A percentile compares a stretch with the other conserved stretches of the same genome.
phyloP scores from a whole-genome alignment of 805 yeast species.

The Lipomyces lipofer region DNA sequence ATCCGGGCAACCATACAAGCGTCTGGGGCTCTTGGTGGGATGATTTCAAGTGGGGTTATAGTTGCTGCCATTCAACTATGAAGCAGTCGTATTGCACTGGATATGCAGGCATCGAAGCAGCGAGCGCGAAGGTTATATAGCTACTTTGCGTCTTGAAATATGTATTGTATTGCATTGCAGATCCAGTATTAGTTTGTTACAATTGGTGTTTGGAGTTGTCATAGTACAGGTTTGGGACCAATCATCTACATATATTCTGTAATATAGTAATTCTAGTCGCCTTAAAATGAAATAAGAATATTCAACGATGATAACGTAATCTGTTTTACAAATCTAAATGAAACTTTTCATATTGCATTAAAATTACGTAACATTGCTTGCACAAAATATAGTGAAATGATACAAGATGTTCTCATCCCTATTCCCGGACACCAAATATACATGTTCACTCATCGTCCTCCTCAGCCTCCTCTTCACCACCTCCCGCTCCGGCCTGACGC shows the following conservation, averaged over 20 bases:
- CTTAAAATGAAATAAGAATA: constrained; percentile 2
- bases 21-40: constrained; percentile 50
- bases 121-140: constrained; percentile 8
- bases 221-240: background rate
- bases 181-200: background rate
- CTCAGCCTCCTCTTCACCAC: constrained; percentile 73
- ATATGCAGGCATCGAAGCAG: constrained; percentile 30
- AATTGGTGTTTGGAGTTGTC: background rate
- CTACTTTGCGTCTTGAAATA: too few species aligned
- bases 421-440: constrained; percentile 1
- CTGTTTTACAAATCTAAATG: constrained; percentile 1
- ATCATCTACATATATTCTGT: background rate
- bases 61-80: constrained; percentile 44
- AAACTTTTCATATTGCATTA: background rate
- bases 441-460: constrained; percentile 40
- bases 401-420: background rate
- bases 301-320: constrained; percentile 4
- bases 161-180: background rate
- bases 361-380: constrained; percentile 1
- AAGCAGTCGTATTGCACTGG: constrained; percentile 43
- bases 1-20: constrained; percentile 44
- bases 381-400: background rate
- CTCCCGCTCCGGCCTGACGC: constrained; percentile 63
- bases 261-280: background rate
- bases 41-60: constrained; percentile 48